Percentiles rank a stretch among this genome's conserved stretches.
phyloP scores from a whole-genome alignment of 176 grass and related monocot genomes.

The Ensete glaucum region DNA sequence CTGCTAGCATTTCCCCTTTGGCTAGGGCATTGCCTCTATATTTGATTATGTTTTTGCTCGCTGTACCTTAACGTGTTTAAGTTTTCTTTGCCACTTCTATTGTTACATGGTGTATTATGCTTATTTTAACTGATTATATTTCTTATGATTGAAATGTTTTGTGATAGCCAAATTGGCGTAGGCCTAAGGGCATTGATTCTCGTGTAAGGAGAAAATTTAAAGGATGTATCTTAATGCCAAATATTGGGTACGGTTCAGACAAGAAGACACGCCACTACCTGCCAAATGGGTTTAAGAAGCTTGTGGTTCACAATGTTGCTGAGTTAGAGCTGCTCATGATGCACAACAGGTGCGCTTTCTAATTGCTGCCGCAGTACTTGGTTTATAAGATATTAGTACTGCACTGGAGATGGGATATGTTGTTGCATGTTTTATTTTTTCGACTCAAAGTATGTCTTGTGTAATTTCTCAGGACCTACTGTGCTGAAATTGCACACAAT shows the following conservation, averaged over 20 bases:
- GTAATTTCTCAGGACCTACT: constrained; percentile 4
- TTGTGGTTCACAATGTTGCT: constrained; percentile 1
- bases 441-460: not conserved
- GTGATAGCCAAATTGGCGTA: not conserved
- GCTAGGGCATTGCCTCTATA: not conserved
- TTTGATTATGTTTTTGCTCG: not conserved
- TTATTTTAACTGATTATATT: not conserved
- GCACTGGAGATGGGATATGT: not conserved
- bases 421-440: not conserved
- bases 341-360: constrained; percentile 7
- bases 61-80: not conserved
- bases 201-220: constrained; percentile 1
- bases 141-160: not conserved
- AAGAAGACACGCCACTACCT: constrained; percentile 16
- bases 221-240: constrained; percentile 7
- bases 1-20: no score
- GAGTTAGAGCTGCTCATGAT: constrained; percentile 20
- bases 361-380: not conserved
- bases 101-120: not conserved
- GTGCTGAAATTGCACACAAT: not conserved
- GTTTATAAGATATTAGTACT: not conserved
- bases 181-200: constrained; percentile 8
- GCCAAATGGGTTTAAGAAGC: constrained; percentile 5
- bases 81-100: not conserved
- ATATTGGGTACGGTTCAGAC: constrained; percentile 15